Evolutionary conservation across 2,329 filamentous ascomycete genomes (phyloP), one percentile per base, ranked within the genome.

Genomic region (Aspergillus transmontanensis): DNA sequence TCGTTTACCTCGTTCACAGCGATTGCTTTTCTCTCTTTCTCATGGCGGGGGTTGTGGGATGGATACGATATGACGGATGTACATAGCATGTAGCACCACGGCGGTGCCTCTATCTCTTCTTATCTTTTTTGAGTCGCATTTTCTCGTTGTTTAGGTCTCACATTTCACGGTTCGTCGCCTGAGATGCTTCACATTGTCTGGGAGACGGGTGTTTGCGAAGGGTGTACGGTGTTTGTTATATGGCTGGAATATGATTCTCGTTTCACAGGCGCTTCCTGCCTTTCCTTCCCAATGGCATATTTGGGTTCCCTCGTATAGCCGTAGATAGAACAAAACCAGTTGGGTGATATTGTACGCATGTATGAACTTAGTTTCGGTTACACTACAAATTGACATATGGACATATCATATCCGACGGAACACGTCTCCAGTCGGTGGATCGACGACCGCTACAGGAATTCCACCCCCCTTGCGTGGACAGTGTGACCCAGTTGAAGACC

Each of bases 51-150:
- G 57, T 59, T 61, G 60, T 57, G 60, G 64, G 62, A 63, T 68
- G 69, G 69, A 71, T 71, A 73, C 65, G 73, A 75, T 70, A 67
- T 75, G 73, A 76, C 71, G 73, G 70, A 75, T 76, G 74, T 76
- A 76, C 72, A 77, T 76, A 76, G 66, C 74, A 69, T 72, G 67
- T 46, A 63, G 61, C 68, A 64, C 67, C 57, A 36, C 16, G 50
- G 45, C 41, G 59, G 60, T 68, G 60, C 58, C 34, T 59, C 26
- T 56, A 56, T 53, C 63, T 64, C 59, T 66, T 62, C 21, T 36
- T 46, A 46, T 51, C 16, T 60, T 60, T 65, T 54, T 69, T 58
- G 71, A 70, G 68, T 65, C 69, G 65, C 68, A 66, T 70, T 71
- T 69, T 65, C 59, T 66, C 64, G 66, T 61, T 63, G 66, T 61